Percentiles rank a stretch among this genome's conserved stretches.
Evolutionary conservation across 2,329 filamentous ascomycete species (phyloP).

Genomic region (Cryphonectria nitschkei): DNA sequence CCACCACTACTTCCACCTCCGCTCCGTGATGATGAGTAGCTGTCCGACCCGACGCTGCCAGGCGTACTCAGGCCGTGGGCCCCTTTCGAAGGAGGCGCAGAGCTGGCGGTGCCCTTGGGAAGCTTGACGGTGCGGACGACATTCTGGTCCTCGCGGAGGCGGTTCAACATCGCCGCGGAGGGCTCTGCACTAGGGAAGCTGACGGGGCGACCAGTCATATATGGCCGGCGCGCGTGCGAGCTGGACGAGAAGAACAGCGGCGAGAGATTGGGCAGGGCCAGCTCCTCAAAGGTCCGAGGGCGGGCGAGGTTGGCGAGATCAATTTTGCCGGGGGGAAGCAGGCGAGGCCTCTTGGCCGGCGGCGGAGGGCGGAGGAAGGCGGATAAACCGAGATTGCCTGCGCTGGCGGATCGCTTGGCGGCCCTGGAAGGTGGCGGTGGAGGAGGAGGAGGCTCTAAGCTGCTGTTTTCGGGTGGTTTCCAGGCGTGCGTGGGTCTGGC

Average conservation of each 20-base stretch:
- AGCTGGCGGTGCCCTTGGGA: constrained; percentile 56
- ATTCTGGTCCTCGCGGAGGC: constrained; percentile 49
- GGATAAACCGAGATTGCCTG: constrained; percentile 27
- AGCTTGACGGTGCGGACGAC: constrained; percentile 58
- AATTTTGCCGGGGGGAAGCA: constrained; percentile 49
- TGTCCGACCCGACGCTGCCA: constrained; percentile 57
- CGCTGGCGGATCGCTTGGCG: constrained; percentile 38
- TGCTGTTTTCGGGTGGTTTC: constrained; percentile 21
- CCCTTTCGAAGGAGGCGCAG: constrained; percentile 47
- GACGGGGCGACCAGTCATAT: constrained; percentile 42
- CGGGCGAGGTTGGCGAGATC: constrained; percentile 42
- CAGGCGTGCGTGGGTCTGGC: constrained; percentile 33
- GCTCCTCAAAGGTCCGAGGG: constrained; percentile 31
- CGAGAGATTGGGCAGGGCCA: constrained; percentile 38
- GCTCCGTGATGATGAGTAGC: constrained; percentile 52
- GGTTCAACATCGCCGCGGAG: constrained; percentile 51
- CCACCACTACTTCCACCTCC: constrained; percentile 35
- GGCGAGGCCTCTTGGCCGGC: constrained; percentile 51
- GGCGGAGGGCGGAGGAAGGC: constrained; percentile 24
- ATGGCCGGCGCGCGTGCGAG: constrained; percentile 35
- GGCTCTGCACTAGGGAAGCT: constrained; percentile 47
- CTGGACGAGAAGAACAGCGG: constrained; percentile 56
- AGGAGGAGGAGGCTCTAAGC: constrained; percentile 21
- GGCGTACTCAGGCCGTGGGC: constrained; percentile 51
- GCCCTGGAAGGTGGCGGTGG: constrained; percentile 1